Base-by-base conservation (phyloP, 306 rosid genomes). In the Canavalia ensiformis region DNA sequence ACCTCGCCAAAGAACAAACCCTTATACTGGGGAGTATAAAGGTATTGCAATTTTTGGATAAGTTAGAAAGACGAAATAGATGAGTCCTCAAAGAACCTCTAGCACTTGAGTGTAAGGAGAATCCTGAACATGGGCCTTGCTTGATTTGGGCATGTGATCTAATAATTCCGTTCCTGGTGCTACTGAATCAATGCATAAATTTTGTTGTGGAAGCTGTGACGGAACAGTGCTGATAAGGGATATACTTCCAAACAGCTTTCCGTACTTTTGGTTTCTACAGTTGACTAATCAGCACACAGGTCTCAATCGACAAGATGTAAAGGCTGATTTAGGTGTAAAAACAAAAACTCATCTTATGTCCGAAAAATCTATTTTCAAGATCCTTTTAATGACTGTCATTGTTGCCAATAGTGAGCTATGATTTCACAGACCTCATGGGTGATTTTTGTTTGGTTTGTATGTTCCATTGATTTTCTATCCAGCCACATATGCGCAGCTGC, bases 311-410 rank as follows among this genome's bases (percentile, higher is more conserved):
- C 89, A 18, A 18, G 98, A 93, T 49, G 79, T 85, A 67, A 93
- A 93, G 99, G 96, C 98, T 73, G 99, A 95, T 88, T 88, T 95
- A 50, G 99, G 99, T 66, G 98, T 95, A 31, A 95, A 95, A 92
- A 95, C 99, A 5, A 95, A 95, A 92, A 93, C 99, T 79, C 99
- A 95, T 87, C 94, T 95, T 68, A 87, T 95, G 88, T 98, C 98
- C 62, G 98, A 95, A 89, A 95, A 95, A 78, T 95, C 97, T 67
- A 94, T 95, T 81, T 95, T 95, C 89, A 95, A 93, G 88, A 86
- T 91, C 86, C 94, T 95, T 66, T 85, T 96, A 73, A 89, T 88
- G 94, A 96, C 98, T 71, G 86, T 93, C 59, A 85, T 96, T 86
- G 98, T 98, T 79, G 92, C 97, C 66, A 90, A 89, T 75, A 93